phyloP scores from a whole-genome alignment of 345 rosid species.

The Eucalyptus melliodora region DNA sequence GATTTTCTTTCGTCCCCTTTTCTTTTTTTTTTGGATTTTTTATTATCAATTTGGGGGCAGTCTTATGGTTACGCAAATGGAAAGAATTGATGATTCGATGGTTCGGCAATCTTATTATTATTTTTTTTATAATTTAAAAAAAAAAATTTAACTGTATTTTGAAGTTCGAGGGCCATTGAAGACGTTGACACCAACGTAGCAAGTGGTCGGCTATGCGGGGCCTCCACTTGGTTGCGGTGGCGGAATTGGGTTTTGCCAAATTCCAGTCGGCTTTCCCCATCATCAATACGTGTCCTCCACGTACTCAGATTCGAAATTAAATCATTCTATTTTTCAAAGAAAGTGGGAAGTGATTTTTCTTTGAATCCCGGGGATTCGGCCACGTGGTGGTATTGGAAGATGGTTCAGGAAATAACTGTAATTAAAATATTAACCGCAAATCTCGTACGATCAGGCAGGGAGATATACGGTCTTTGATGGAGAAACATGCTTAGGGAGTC shows the following conservation, averaged over 20 bases:
- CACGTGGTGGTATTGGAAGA: neutral
- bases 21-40: neutral
- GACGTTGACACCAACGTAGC: neutral
- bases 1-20: neutral
- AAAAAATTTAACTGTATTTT: neutral
- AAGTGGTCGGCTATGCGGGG: neutral
- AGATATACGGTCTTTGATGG: neutral
- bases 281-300: neutral
- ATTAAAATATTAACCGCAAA: neutral
- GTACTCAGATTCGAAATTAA: neutral
- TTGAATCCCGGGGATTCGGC: neutral
- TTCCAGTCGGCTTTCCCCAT: neutral
- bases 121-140: fast-evolving
- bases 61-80: neutral
- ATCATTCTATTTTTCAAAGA: neutral
- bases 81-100: neutral
- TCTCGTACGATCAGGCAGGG: neutral
- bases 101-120: neutral
- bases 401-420: neutral
- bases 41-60: neutral
- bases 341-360: neutral
- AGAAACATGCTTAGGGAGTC: neutral
- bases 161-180: neutral
- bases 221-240: neutral
- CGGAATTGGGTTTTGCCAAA: neutral